These are phyloP conservation scores for Ustilago cynodontis DNA, from an alignment of 1,284 basidiomycete species.

Conservation along the genomic window DNA sequence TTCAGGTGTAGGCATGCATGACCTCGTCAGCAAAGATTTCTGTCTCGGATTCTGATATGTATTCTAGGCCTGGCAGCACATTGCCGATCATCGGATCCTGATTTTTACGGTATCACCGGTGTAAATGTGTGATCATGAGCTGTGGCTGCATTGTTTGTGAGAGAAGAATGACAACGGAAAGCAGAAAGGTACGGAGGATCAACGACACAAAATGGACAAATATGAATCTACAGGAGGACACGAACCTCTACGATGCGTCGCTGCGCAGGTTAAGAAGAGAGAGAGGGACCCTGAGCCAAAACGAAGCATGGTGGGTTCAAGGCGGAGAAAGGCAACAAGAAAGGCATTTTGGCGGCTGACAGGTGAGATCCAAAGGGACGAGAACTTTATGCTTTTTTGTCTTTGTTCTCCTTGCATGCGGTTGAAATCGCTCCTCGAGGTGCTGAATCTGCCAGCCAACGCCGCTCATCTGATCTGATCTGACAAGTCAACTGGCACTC, in stretches of 20 bases:
- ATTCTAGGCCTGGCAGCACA: neutral
- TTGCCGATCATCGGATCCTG: too few species aligned
- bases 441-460: too few species aligned
- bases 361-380: neutral
- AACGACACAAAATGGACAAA: neutral
- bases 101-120: too few species aligned
- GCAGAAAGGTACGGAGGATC: too few species aligned
- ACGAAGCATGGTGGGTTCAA: too few species aligned
- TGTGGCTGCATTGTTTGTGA: too few species aligned
- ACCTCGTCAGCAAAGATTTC: neutral
- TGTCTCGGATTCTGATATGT: neutral
- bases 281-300: too few species aligned
- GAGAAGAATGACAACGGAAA: too few species aligned
- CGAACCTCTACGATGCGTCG: too few species aligned
- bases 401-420: constrained; percentile 19
- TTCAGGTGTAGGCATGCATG: constrained; percentile 25
- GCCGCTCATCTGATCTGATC: constrained; percentile 4
- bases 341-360: neutral
- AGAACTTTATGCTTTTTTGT: constrained; percentile 1
- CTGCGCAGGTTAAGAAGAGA: too few species aligned
- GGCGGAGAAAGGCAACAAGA: too few species aligned
- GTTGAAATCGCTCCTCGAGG: constrained; percentile 9
- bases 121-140: too few species aligned
- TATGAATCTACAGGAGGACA: neutral
- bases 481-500: neutral